phyloP scores from a whole-genome alignment of 306 rosid species.

The Sicyos baderoa region DNA sequence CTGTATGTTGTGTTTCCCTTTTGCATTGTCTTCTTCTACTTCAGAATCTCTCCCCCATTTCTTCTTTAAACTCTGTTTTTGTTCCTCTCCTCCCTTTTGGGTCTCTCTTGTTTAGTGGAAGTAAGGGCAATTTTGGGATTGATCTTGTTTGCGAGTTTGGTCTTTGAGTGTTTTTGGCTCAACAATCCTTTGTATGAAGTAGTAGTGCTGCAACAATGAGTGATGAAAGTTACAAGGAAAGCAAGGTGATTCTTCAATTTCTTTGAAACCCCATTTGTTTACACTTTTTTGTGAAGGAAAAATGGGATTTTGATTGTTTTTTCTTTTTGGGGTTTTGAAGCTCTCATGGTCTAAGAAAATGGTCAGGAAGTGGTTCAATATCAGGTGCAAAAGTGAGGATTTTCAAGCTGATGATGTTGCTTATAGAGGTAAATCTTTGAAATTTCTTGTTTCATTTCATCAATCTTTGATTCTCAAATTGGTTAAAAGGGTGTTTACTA shows the following conservation, averaged over 20 bases:
- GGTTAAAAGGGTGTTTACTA: background rate
- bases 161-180: constrained; percentile 5
- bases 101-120: constrained; percentile 14
- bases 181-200: background rate
- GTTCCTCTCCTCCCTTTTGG: constrained; percentile 26
- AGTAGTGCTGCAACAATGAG: constrained; percentile 52
- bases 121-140: constrained; percentile 18
- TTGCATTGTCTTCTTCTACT: constrained; percentile 82
- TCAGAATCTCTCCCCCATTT: constrained; percentile 67
- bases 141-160: background rate
- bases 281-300: constrained; percentile 17
- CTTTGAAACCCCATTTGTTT: constrained; percentile 21
- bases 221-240: constrained; percentile 81
- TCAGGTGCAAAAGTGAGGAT: constrained; percentile 78
- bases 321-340: constrained; percentile 43
- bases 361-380: constrained; percentile 94
- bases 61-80: constrained; percentile 25
- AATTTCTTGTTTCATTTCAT: background rate
- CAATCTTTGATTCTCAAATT: background rate
- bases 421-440: constrained; percentile 44
- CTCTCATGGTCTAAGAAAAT: constrained; percentile 99
- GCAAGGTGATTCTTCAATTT: constrained; percentile 51
- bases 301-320: constrained; percentile 37
- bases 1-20: constrained; percentile 22
- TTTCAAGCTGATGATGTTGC: constrained; percentile 59